A percentile compares a stretch with the other conserved stretches of the same genome.
Conservation (phyloP, 208 protist species). For the Leishmania martiniquensis region DNA sequence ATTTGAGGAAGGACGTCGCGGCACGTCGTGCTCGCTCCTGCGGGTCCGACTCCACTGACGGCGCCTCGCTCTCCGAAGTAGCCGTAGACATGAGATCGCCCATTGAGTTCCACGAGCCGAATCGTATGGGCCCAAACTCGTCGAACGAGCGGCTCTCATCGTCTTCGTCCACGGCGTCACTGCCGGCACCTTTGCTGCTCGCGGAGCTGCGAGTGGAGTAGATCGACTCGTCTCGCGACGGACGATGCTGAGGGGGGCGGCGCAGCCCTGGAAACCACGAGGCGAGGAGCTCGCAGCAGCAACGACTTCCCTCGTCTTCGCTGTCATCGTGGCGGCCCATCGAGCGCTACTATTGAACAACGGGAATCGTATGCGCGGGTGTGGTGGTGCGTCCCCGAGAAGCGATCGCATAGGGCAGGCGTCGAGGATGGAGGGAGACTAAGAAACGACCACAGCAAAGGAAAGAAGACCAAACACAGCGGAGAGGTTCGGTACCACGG, state of each 20-base stretch:
- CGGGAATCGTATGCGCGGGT: background rate
- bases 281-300: background rate
- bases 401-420: background rate
- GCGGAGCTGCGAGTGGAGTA: background rate
- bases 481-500: background rate
- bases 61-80: conserved; percentile 8
- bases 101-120: background rate
- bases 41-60: conserved; percentile 19
- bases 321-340: background rate
- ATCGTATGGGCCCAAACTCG: background rate
- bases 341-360: background rate
- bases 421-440: background rate
- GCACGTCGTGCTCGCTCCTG: conserved; percentile 19
- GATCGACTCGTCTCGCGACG: background rate
- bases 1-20: conserved; percentile 21
- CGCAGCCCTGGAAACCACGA: conserved; percentile 1
- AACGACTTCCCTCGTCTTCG: background rate
- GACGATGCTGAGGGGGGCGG: background rate
- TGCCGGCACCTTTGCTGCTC: background rate
- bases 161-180: background rate
- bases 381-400: background rate
- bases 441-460: background rate
- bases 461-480: background rate
- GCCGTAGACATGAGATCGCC: background rate
- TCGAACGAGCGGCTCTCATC: conserved; percentile 9